Evolutionary conservation across 257 asterid genomes (phyloP).

Genomic region (Solanum lycopersicoides): DNA sequence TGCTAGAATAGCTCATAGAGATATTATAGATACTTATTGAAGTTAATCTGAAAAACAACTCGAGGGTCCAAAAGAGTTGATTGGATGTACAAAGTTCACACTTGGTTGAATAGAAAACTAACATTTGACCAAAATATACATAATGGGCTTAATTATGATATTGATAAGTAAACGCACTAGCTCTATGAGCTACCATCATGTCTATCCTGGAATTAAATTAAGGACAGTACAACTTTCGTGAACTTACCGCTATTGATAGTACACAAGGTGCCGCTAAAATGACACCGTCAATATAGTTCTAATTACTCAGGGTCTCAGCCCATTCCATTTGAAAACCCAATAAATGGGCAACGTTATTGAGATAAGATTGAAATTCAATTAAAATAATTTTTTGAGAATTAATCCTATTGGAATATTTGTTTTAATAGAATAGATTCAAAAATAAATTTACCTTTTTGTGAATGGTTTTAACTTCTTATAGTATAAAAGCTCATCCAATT

Average conservation of each 20-base stretch:
- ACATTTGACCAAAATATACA: neutral
- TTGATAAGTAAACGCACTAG: neutral
- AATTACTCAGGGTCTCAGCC: neutral
- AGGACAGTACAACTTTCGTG: neutral
- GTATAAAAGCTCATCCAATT: neutral
- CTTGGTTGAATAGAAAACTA: neutral
- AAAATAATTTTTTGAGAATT: neutral
- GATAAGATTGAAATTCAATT: neutral
- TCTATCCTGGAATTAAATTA: neutral
- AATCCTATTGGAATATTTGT: neutral
- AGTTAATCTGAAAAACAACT: neutral
- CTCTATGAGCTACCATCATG: neutral
- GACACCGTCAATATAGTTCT: neutral
- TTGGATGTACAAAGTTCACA: neutral
- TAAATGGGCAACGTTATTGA: neutral
- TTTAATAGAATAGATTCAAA: neutral
- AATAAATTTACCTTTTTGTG: neutral
- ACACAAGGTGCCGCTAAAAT: neutral
- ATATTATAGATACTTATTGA: neutral
- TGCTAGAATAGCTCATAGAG: neutral
- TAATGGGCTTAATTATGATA: neutral
- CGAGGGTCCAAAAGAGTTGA: neutral
- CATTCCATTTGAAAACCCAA: neutral
- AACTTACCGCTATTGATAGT: neutral
- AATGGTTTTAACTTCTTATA: neutral